phyloP scores from a whole-genome alignment of 768 basidiomycete species.

The Strobilomyces echinocephalus region DNA sequence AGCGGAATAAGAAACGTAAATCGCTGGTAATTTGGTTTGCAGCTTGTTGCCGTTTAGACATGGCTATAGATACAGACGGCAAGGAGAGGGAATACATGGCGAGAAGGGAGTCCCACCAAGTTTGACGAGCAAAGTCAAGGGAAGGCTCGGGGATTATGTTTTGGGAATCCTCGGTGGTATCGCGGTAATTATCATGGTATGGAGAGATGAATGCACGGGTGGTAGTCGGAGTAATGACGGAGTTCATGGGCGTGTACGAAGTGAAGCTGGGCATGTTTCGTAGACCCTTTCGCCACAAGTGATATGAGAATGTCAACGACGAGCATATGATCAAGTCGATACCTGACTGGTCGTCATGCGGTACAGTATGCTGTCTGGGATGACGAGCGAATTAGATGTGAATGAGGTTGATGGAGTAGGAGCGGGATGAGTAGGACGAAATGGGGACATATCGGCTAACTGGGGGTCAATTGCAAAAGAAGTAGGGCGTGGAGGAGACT shows the following conservation, averaged over 20 bases:
- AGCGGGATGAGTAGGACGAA: slow-evolving; percentile 5
- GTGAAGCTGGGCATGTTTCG: slow-evolving; percentile 3
- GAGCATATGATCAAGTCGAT: slow-evolving; percentile 23
- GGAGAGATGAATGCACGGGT: slow-evolving; percentile 6
- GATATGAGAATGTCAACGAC: slow-evolving; percentile 23
- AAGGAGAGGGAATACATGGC: slow-evolving; percentile 43
- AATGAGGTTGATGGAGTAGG: background rate
- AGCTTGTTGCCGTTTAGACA: slow-evolving; percentile 43
- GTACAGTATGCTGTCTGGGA: slow-evolving; percentile 8
- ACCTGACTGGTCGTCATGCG: slow-evolving; percentile 26
- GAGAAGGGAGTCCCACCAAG: slow-evolving; percentile 75
- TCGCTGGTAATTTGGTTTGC: slow-evolving; percentile 47
- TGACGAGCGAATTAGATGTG: slow-evolving; percentile 9
- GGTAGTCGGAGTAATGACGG: background rate
- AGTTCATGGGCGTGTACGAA: slow-evolving; percentile 1
- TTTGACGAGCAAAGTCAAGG: slow-evolving; percentile 61
- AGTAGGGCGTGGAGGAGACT: background rate
- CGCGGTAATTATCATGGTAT: slow-evolving; percentile 11
- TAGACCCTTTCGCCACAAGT: slow-evolving; percentile 22
- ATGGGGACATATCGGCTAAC: slow-evolving; percentile 16
- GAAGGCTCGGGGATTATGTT: slow-evolving; percentile 54
- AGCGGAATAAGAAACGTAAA: slow-evolving; percentile 59
- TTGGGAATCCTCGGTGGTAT: slow-evolving; percentile 9
- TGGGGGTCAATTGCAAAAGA: slow-evolving; percentile 25
- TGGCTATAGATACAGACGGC: slow-evolving; percentile 32